Percentiles rank a stretch among this genome's conserved stretches.
phyloP scores from a whole-genome alignment of 805 yeast genomes.

The Ogataea zsoltii region DNA sequence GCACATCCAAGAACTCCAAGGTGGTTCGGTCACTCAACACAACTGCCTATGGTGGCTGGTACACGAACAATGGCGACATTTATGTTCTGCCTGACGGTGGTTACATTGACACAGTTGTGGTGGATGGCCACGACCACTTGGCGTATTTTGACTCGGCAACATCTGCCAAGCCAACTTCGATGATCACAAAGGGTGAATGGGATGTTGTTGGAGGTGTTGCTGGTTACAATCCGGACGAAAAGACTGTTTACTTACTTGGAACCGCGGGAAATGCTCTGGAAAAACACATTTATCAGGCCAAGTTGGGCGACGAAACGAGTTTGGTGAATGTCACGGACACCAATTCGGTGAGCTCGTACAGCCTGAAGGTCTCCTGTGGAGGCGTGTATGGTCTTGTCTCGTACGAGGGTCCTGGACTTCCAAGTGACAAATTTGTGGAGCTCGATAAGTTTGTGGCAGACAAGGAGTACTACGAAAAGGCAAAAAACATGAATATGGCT shows the following conservation, averaged over 20 bases:
- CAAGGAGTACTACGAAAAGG: slow-evolving; percentile 10
- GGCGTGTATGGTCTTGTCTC: slow-evolving; percentile 51
- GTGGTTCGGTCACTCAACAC: slow-evolving; percentile 48
- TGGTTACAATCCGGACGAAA: slow-evolving; percentile 47
- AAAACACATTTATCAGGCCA: slow-evolving; percentile 58
- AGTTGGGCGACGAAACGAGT: slow-evolving; percentile 32
- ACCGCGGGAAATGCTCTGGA: slow-evolving; percentile 57
- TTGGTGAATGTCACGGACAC: slow-evolving; percentile 32
- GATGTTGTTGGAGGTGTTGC: slow-evolving; percentile 52
- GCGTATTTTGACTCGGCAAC: slow-evolving; percentile 55
- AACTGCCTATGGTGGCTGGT: slow-evolving; percentile 55
- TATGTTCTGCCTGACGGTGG: slow-evolving; percentile 48
- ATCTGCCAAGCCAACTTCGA: slow-evolving; percentile 39
- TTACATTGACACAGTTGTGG: slow-evolving; percentile 61
- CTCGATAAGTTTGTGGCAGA: slow-evolving; percentile 17
- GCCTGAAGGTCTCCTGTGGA: slow-evolving; percentile 55
- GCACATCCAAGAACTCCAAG: slow-evolving; percentile 30
- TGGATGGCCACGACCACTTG: slow-evolving; percentile 60
- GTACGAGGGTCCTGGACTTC: slow-evolving; percentile 51
- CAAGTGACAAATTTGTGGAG: slow-evolving; percentile 44
- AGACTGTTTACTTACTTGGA: slow-evolving; percentile 55
- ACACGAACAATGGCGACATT: slow-evolving; percentile 40
- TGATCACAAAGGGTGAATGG: slow-evolving; percentile 48
- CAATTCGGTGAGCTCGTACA: slow-evolving; percentile 45
- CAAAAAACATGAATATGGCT: slow-evolving; percentile 20